Evolutionary conservation across 495 filamentous ascomycete genomes (phyloP).

Genomic region (Oleoguttula mirabilis): DNA sequence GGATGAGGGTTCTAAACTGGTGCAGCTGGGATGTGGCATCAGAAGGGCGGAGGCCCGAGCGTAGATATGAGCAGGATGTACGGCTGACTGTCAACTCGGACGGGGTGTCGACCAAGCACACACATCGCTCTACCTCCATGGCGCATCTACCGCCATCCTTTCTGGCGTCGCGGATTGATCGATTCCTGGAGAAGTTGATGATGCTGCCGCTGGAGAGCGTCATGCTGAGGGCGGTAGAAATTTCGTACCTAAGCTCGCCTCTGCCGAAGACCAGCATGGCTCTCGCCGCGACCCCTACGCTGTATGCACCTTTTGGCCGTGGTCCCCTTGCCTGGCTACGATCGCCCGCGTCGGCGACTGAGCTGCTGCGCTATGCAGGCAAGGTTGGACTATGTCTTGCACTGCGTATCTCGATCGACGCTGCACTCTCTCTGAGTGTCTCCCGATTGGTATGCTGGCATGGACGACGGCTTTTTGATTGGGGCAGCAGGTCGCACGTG

Average conservation of each 20-base stretch:
- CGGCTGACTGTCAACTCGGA: background rate
- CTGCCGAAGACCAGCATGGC: slow-evolving; percentile 1
- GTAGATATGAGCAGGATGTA: too few species aligned
- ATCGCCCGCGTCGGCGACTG: background rate
- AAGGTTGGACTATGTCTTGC: slow-evolving; percentile 13
- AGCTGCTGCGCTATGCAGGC: slow-evolving; percentile 3
- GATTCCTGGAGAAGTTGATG: slow-evolving; percentile 1
- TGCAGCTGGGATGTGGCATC: background rate
- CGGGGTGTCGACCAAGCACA: background rate
- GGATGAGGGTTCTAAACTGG: background rate
- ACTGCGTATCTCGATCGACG: background rate
- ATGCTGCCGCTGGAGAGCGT: slow-evolving; percentile 6
- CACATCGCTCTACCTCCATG: slow-evolving; percentile 6
- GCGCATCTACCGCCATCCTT: slow-evolving; percentile 1
- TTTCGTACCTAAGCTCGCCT: slow-evolving; percentile 1
- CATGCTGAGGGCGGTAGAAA: slow-evolving; percentile 4
- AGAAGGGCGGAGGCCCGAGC: too few species aligned
- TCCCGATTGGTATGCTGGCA: slow-evolving; percentile 5
- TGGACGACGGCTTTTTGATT: slow-evolving; percentile 5
- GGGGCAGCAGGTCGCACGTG: background rate
- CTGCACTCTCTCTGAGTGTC: background rate
- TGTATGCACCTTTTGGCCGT: too few species aligned
- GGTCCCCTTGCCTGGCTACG: background rate
- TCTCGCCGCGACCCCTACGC: background rate
- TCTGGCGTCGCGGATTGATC: slow-evolving; percentile 2